A percentile compares a stretch with the other conserved stretches of the same genome.
Evolutionary conservation across 495 filamentous ascomycete species (phyloP).

Genomic region (Staphylotrichum longicolle): DNA sequence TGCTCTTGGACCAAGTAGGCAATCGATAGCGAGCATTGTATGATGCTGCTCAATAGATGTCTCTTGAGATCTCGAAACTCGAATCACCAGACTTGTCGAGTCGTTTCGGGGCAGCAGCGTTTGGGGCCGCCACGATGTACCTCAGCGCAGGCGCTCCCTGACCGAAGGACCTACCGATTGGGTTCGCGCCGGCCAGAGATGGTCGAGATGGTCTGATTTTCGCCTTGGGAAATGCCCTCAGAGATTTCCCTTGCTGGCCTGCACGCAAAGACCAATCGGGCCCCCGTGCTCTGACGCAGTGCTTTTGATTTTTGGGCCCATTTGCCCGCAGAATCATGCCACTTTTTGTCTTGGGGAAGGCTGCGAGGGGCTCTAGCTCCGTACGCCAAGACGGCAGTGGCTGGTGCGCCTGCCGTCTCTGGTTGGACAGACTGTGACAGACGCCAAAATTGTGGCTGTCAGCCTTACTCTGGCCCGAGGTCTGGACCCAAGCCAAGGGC

Average conservation of each 20-base stretch:
- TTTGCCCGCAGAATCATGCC: conserved; percentile 36
- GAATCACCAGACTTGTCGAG: no score
- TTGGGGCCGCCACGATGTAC: no score
- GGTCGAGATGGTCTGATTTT: conserved; percentile 34
- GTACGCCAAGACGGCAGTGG: conserved; percentile 36
- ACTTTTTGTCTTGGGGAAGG: conserved; percentile 35
- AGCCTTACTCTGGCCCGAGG: conserved; percentile 24
- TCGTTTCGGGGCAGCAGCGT: no score
- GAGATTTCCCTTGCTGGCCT: conserved; percentile 11
- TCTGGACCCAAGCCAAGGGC: background rate
- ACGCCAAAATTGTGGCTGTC: conserved; percentile 22
- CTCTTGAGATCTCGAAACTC: no score
- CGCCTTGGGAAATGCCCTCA: conserved; percentile 19
- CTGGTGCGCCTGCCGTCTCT: conserved; percentile 17
- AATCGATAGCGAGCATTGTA: no score
- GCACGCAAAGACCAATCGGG: conserved; percentile 31
- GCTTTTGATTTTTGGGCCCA: conserved; percentile 32
- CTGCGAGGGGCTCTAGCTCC: conserved; percentile 21
- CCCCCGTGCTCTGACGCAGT: conserved; percentile 31
- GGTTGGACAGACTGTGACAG: conserved; percentile 15
- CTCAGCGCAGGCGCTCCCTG: no score
- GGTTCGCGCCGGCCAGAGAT: no score
- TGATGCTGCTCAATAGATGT: no score
- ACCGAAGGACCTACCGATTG: no score
- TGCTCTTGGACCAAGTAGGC: no score